A percentile compares a stretch with the other conserved stretches of the same genome.
Conservation (phyloP, 2,329 filamentous ascomycete genomes). For the Bertia moriformis region DNA sequence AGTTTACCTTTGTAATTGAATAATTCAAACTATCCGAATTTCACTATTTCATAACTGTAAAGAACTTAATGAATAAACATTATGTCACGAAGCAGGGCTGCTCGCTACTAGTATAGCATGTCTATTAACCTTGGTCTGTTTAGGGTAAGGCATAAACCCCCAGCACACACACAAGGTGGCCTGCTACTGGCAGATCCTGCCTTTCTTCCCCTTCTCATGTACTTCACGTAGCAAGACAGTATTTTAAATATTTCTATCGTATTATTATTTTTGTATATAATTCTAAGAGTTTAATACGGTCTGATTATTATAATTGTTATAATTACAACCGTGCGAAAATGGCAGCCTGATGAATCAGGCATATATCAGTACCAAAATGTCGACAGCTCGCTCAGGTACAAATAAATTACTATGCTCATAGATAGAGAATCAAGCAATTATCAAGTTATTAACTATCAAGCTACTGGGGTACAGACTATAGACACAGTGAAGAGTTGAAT, state of each 20-base stretch:
- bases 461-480: no score
- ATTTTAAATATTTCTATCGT: neutral
- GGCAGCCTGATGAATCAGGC: no score
- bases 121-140: neutral
- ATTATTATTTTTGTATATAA: neutral
- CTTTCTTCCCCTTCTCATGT: no score
- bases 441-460: no score
- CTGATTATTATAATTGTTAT: neutral
- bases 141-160: neutral
- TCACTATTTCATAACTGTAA: neutral
- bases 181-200: neutral
- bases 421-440: no score
- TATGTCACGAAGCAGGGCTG: neutral
- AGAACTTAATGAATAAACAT: neutral
- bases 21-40: neutral
- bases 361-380: neutral
- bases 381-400: no score
- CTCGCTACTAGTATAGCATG: neutral
- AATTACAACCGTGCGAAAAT: no score
- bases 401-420: no score
- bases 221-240: neutral
- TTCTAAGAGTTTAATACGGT: neutral
- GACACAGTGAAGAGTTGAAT: neutral
- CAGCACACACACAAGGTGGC: neutral
- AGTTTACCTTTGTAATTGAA: neutral